Evolutionary conservation across 2,329 filamentous ascomycete species (phyloP).

Genomic region (Gnomoniopsis smithogilvyi): DNA sequence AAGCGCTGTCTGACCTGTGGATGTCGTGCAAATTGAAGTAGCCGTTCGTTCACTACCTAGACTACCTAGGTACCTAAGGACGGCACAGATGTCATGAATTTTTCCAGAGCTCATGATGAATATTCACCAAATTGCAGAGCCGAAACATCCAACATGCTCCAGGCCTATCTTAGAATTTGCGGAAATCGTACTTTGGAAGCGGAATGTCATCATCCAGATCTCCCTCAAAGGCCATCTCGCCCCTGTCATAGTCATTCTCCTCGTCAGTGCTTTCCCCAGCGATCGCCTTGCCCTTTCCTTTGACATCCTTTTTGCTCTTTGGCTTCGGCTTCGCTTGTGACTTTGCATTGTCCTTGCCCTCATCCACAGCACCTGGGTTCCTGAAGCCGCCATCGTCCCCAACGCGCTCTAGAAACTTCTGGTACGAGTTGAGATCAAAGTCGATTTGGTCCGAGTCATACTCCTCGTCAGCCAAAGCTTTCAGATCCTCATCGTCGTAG

Average conservation of each 20-base stretch:
- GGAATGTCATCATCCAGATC: background rate
- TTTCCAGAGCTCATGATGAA: too few species aligned
- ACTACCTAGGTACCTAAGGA: too few species aligned
- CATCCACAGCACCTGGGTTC: background rate
- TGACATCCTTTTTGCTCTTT: background rate
- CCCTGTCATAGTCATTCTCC: background rate
- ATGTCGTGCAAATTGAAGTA: too few species aligned
- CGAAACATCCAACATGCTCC: too few species aligned
- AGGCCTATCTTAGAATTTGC: background rate
- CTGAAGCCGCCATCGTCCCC: background rate
- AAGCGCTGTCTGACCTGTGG: too few species aligned
- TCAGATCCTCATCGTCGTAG: conserved; percentile 12
- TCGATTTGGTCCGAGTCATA: conserved; percentile 9
- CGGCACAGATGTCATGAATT: too few species aligned
- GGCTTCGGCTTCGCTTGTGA: background rate
- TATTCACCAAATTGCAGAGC: too few species aligned
- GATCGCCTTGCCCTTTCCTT: background rate
- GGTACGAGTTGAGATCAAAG: conserved; percentile 7
- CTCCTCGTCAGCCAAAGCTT: conserved; percentile 13
- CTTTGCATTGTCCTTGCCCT: background rate
- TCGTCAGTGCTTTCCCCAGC: background rate
- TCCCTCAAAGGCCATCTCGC: background rate
- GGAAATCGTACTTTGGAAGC: background rate
- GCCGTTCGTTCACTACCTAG: too few species aligned
- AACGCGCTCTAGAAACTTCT: conserved; percentile 3